These are phyloP conservation scores for Pseudonitzschia pungens DNA, from an alignment of 108 stramenopile species.

Conservation along the genomic window DNA sequence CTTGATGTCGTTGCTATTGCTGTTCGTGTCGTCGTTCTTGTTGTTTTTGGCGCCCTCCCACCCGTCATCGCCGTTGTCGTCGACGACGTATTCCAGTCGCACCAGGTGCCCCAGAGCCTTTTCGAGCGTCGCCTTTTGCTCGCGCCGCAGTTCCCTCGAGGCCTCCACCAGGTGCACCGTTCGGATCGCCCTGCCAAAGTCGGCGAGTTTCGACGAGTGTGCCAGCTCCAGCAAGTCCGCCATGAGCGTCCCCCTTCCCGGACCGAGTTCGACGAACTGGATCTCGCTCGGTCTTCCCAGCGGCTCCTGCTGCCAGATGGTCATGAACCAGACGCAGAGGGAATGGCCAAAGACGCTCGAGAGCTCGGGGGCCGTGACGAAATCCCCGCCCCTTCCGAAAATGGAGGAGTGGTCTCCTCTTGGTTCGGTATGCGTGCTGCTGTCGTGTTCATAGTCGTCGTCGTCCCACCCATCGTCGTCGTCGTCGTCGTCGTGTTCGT, in stretches of 20 bases:
- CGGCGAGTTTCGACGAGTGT: constrained; percentile 22
- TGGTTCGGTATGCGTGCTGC: not conserved
- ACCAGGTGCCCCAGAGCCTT: constrained; percentile 35
- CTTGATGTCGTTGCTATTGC: not conserved
- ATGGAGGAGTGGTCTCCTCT: constrained; percentile 37
- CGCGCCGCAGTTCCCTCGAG: constrained; percentile 65
- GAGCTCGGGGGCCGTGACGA: constrained; percentile 97
- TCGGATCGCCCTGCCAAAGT: constrained; percentile 37
- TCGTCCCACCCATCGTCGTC: constrained; percentile 29
- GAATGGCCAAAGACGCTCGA: constrained; percentile 97
- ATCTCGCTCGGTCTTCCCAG: constrained; percentile 51
- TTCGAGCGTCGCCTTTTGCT: constrained; percentile 74
- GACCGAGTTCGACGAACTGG: constrained; percentile 92
- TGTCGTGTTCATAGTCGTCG: constrained; percentile 16
- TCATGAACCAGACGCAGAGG: constrained; percentile 90
- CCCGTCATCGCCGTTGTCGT: not conserved
- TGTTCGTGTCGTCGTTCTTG: not conserved
- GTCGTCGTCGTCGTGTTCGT: constrained; percentile 13
- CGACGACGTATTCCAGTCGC: constrained; percentile 28
- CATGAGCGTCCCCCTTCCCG: constrained; percentile 97
- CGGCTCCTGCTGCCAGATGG: constrained; percentile 61
- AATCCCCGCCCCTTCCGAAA: constrained; percentile 92
- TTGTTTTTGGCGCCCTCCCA: not conserved
- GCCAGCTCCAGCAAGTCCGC: constrained; percentile 84
- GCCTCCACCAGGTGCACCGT: constrained; percentile 90